Base-by-base conservation (phyloP, 2,329 filamentous ascomycete genomes). In the Trichoderma endophyticum region DNA sequence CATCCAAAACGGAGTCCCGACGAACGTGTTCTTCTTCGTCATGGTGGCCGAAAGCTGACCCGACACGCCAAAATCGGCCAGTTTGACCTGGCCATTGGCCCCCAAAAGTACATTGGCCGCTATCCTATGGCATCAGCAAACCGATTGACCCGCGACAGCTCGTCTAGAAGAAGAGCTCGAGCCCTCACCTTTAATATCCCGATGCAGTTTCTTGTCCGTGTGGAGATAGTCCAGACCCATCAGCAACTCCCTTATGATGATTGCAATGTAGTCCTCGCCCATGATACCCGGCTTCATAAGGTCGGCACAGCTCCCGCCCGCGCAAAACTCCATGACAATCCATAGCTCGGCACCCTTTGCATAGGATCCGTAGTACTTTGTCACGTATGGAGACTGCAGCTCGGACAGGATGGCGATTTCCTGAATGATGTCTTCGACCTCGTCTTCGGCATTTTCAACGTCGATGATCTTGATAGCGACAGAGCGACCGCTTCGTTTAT, bases 291-390 rank as follows among this genome's bases (percentile, higher is more conserved):
- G 94, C 84, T 97, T 97, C 91, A 99, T 93, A 73, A 99, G 85
- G 80, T 98, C 96, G 62, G 93, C 94, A 79, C 96, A 98, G 83
- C 95, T 98, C 5, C 96, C 96, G 26, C 96, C 96, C 1, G 95
- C 95, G 82, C 96, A 99, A 79, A 96, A 99, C 82, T 99, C 96
- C 96, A 99, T 99, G 81, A 98, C 94, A 77, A 99, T 99, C 96
- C 96, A 99, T 78, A 99, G 84, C 84, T 98, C 93, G 3, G 95
- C 96, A 28, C 95, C 96, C 79, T 97, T 97, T 76, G 97, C 90
- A 79, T 96, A 98, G 71, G 95, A 98, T 76, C 96, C 96, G 84
- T 97, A 94, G 85, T 99, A 99, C 82, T 97, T 96, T 51, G 96
- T 99, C 74, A 98, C 95, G 80, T 97, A 97, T 21, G 94, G 94